Conservation (phyloP, 148 eudicot genomes). For the Rhododendron kiyosumense region DNA sequence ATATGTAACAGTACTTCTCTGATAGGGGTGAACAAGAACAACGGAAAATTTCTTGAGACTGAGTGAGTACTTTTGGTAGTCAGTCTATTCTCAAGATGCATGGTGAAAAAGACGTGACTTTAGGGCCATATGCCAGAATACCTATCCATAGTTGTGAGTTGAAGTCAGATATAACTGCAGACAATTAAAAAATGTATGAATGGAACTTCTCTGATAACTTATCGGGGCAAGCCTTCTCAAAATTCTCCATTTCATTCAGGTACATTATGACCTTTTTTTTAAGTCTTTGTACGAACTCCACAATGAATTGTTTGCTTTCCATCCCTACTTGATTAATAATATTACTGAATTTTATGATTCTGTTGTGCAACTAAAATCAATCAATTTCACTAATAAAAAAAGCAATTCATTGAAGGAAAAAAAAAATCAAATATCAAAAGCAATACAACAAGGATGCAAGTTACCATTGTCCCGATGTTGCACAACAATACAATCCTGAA, state of each 20-base stretch:
- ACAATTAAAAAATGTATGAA: neutral
- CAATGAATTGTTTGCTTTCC: neutral
- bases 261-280: neutral
- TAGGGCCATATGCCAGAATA: neutral
- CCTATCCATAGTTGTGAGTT: neutral
- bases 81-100: neutral
- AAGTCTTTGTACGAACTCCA: neutral
- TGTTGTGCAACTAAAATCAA: neutral
- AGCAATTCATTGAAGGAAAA: neutral
- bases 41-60: neutral
- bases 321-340: neutral
- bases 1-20: neutral
- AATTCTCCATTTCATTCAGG: neutral
- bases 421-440: neutral
- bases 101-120: neutral
- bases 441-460: neutral
- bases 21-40: neutral
- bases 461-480: slow-evolving; percentile 85
- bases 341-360: neutral
- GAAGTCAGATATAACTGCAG: neutral
- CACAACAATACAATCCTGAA: slow-evolving; percentile 62
- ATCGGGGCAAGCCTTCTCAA: neutral
- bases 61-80: neutral
- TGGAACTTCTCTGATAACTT: neutral
- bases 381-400: neutral